Percentiles rank a stretch among this genome's conserved stretches.
Evolutionary conservation across 2,329 filamentous ascomycete genomes (phyloP).

Genomic region (Botryosphaeria dothidea): DNA sequence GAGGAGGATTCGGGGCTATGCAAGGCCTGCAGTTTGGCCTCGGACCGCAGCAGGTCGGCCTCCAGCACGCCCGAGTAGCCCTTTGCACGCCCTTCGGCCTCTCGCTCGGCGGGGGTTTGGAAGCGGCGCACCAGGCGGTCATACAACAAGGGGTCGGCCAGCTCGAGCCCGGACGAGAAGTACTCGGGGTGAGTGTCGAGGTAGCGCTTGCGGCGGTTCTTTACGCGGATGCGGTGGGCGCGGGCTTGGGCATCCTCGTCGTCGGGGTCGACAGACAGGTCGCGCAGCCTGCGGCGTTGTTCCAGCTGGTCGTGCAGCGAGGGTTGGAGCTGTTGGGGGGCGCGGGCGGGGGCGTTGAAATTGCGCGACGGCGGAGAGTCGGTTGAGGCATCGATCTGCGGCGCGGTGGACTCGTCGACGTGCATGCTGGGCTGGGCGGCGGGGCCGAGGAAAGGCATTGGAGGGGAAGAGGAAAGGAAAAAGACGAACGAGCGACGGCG

Average conservation of each 20-base stretch:
- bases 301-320: constrained; percentile 1
- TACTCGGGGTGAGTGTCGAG: constrained; percentile 73
- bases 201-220: constrained; percentile 78
- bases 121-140: constrained; percentile 77
- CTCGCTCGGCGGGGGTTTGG: constrained; percentile 71
- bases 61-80: constrained; percentile 80
- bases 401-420: constrained; percentile 10
- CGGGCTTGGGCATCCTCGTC: constrained; percentile 18
- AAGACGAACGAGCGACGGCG: constrained; percentile 1
- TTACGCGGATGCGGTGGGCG: constrained; percentile 55
- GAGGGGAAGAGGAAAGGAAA: background rate
- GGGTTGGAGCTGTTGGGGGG: constrained; percentile 22
- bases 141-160: constrained; percentile 79
- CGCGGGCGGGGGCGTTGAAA: constrained; percentile 29
- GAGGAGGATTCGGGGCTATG: constrained; percentile 54
- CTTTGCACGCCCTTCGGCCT: constrained; percentile 70
- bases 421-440: constrained; percentile 1
- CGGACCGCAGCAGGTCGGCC: constrained; percentile 73
- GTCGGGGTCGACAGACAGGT: constrained; percentile 17
- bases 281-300: constrained; percentile 9
- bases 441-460: constrained; percentile 19
- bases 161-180: constrained; percentile 63
- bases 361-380: constrained; percentile 24
- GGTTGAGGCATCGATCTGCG: constrained; percentile 31
- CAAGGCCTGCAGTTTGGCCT: constrained; percentile 70